A percentile compares a stretch with the other conserved stretches of the same genome.
These are phyloP conservation scores for Skeletonema tropicum DNA, from an alignment of 108 stramenopile species.

Conservation along the genomic window DNA sequence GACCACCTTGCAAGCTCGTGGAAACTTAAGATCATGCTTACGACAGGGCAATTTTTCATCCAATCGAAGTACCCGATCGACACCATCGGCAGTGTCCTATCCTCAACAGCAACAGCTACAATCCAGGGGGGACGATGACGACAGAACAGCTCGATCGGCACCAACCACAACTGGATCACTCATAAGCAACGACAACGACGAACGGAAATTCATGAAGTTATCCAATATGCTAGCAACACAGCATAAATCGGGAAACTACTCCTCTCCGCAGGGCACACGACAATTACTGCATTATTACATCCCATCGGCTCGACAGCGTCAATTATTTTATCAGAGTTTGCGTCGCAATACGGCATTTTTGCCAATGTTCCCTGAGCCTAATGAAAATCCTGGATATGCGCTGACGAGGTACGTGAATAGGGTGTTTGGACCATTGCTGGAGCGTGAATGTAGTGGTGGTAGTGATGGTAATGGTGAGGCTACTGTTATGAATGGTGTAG, in stretches of 20 bases:
- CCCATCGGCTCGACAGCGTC: slow-evolving; percentile 12
- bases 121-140: slow-evolving; percentile 16
- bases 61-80: not conserved
- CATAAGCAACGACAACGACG: slow-evolving; percentile 9
- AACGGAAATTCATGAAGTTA: slow-evolving; percentile 40
- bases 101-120: slow-evolving; percentile 4
- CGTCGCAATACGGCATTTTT: slow-evolving; percentile 15
- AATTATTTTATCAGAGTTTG: slow-evolving; percentile 12
- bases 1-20: not conserved
- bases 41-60: slow-evolving; percentile 6
- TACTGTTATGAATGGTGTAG: not conserved
- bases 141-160: slow-evolving; percentile 5
- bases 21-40: slow-evolving; percentile 14
- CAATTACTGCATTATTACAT: slow-evolving; percentile 27
- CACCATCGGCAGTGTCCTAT: slow-evolving; percentile 1
- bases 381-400: slow-evolving; percentile 32
- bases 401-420: slow-evolving; percentile 27
- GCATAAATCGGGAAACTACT: slow-evolving; percentile 18
- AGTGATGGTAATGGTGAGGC: not conserved
- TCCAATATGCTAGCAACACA: slow-evolving; percentile 21
- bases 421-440: slow-evolving; percentile 38
- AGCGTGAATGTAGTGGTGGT: slow-evolving; percentile 6
- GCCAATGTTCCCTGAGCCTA: slow-evolving; percentile 48
- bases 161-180: not conserved
- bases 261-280: not conserved